Percentiles rank a stretch among this genome's conserved stretches.
phyloP scores from a whole-genome alignment of 495 filamentous ascomycete species.

The Hyaloscypha hepaticicola region DNA sequence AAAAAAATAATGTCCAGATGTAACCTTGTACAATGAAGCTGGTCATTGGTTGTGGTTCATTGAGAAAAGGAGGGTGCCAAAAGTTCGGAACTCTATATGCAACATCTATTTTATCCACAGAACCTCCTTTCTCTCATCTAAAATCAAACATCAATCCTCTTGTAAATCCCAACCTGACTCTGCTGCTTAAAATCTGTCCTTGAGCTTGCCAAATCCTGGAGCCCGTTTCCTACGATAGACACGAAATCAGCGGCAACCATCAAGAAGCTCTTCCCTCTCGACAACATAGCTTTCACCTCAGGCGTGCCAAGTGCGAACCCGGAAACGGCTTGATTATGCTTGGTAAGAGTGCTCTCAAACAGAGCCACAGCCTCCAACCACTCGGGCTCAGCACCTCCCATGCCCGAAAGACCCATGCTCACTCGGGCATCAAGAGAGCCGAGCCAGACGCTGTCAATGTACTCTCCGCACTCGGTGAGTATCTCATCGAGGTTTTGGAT shows the following conservation, averaged over 20 bases:
- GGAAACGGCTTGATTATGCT: slow-evolving; percentile 42
- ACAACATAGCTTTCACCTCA: slow-evolving; percentile 28
- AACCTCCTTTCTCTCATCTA: not conserved
- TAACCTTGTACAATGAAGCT: too few species aligned
- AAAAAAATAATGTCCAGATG: too few species aligned
- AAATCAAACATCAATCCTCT: not conserved
- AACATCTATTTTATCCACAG: not conserved
- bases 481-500: slow-evolving; percentile 55
- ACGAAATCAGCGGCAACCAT: slow-evolving; percentile 31
- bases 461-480: slow-evolving; percentile 41
- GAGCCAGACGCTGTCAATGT: slow-evolving; percentile 47
- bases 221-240: not conserved
- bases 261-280: slow-evolving; percentile 31
- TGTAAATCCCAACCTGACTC: not conserved
- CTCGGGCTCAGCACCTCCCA: slow-evolving; percentile 38
- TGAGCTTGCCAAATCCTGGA: not conserved
- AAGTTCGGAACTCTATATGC: not conserved
- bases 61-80: too few species aligned
- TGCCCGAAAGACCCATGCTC: slow-evolving; percentile 39
- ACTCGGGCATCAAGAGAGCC: slow-evolving; percentile 43
- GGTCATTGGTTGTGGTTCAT: too few species aligned
- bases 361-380: slow-evolving; percentile 38
- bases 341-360: slow-evolving; percentile 38
- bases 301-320: slow-evolving; percentile 31
- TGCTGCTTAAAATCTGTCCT: not conserved